phyloP scores from a whole-genome alignment of 2,329 filamentous ascomycete genomes.

The Ophiostoma populinum region DNA sequence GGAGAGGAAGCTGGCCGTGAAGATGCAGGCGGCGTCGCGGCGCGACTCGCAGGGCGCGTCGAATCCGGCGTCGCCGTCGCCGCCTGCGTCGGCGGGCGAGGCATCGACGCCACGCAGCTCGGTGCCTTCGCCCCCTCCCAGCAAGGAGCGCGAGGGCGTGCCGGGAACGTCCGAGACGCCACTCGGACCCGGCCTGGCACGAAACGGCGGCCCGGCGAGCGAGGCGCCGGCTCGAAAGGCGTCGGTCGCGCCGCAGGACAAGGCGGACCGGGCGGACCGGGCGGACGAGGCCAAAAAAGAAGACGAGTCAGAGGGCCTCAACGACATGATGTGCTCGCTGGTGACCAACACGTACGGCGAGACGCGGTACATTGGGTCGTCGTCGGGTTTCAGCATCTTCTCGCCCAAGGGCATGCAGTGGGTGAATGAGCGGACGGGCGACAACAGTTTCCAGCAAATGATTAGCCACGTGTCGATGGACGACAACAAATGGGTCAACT shows the following conservation, averaged over 20 bases:
- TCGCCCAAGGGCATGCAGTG: conserved; percentile 95
- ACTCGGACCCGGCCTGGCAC: not conserved
- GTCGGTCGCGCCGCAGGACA: too few relatives aligned
- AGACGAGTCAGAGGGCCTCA: conserved; percentile 69
- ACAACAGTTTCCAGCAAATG: conserved; percentile 86
- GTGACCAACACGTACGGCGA: conserved; percentile 92
- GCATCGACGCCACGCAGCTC: conserved; percentile 33
- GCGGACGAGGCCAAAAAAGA: conserved; percentile 23
- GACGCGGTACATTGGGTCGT: conserved; percentile 91
- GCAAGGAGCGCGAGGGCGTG: conserved; percentile 15
- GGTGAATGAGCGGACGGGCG: conserved; percentile 97
- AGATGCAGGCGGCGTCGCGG: too few relatives aligned
- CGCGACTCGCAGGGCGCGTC: conserved; percentile 26
- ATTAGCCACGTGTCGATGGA: conserved; percentile 81
- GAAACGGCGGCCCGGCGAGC: too few relatives aligned
- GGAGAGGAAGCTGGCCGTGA: conserved; percentile 53
- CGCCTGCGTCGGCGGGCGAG: conserved; percentile 23
- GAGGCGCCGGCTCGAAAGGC: too few relatives aligned
- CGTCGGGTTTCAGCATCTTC: conserved; percentile 96
- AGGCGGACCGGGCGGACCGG: not conserved
- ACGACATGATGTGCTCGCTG: conserved; percentile 97
- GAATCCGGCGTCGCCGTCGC: conserved; percentile 34
- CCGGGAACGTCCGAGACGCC: not conserved
- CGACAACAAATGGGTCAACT: conserved; percentile 90
- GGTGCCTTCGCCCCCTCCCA: conserved; percentile 34